These are phyloP conservation scores for Agrocybe praecox DNA, from an alignment of 768 basidiomycete genomes.

Conservation along the genomic window DNA sequence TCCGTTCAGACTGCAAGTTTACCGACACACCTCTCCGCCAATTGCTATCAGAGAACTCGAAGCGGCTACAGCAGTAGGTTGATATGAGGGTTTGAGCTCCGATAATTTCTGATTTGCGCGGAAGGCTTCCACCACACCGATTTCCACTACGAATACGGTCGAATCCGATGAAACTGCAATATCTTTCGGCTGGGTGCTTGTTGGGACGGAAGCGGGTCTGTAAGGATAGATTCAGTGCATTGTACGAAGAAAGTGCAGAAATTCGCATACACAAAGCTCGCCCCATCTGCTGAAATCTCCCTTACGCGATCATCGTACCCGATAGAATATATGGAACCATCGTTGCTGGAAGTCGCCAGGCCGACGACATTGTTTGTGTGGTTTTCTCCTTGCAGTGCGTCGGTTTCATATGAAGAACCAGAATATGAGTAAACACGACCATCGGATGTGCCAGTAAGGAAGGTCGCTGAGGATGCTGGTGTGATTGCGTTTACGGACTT, in stretches of 20 bases:
- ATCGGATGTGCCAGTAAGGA: constrained; percentile 81
- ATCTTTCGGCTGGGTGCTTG: constrained; percentile 67
- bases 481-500: constrained; percentile 74
- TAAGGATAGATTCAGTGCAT: background rate
- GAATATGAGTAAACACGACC: constrained; percentile 75
- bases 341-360: constrained; percentile 47
- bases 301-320: constrained; percentile 83
- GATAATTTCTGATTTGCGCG: constrained; percentile 70
- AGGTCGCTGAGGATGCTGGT: constrained; percentile 51
- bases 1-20: background rate
- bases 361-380: constrained; percentile 75
- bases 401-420: constrained; percentile 44
- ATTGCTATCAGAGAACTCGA: constrained; percentile 59
- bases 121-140: constrained; percentile 63
- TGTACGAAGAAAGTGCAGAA: background rate
- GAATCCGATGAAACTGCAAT: constrained; percentile 61
- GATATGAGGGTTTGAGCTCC: constrained; percentile 51
- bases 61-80: constrained; percentile 61
- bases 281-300: constrained; percentile 54
- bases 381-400: constrained; percentile 56
- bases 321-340: constrained; percentile 60
- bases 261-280: constrained; percentile 50
- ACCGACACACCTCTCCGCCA: constrained; percentile 66
- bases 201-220: constrained; percentile 55
- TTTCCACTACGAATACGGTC: constrained; percentile 67